These are phyloP conservation scores for Aspergillus candidus DNA, from an alignment of 2,329 filamentous ascomycete species.

Conservation along the genomic window DNA sequence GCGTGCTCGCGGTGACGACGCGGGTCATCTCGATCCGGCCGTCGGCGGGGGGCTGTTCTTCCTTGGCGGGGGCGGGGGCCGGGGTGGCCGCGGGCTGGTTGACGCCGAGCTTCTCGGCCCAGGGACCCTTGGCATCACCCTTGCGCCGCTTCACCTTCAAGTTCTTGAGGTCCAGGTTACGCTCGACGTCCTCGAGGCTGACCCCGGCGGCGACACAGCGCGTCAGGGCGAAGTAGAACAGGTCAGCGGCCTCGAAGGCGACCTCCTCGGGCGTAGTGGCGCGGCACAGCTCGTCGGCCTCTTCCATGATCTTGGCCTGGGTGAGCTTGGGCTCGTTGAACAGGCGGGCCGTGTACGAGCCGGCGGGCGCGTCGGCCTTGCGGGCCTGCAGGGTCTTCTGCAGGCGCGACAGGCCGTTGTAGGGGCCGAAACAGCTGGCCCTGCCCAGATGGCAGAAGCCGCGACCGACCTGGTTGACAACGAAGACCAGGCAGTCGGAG, in stretches of 20 bases:
- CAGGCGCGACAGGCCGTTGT: conserved; percentile 72
- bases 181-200: conserved; percentile 80
- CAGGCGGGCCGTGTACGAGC: conserved; percentile 87
- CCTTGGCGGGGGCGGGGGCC: conserved; percentile 22
- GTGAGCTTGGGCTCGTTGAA: conserved; percentile 89
- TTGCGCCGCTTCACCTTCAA: conserved; percentile 89
- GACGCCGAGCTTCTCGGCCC: conserved; percentile 70
- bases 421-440: conserved; percentile 83
- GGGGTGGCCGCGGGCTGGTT: conserved; percentile 49
- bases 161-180: conserved; percentile 87
- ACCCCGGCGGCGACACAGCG: conserved; percentile 83
- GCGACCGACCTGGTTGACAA: conserved; percentile 80
- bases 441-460: conserved; percentile 93
- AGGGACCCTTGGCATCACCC: conserved; percentile 90
- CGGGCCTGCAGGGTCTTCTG: conserved; percentile 80
- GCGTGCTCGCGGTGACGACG: conserved; percentile 61
- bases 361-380: conserved; percentile 73
- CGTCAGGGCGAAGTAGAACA: conserved; percentile 92
- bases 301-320: conserved; percentile 95
- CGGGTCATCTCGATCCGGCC: conserved; percentile 76
- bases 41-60: conserved; percentile 45
- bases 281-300: conserved; percentile 89
- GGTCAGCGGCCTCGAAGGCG: conserved; percentile 88
- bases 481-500: conserved; percentile 82
- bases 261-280: conserved; percentile 76